Evolutionary conservation across 371 early-diverging fungal species (phyloP).

Genomic region (Mortierella sp.): DNA sequence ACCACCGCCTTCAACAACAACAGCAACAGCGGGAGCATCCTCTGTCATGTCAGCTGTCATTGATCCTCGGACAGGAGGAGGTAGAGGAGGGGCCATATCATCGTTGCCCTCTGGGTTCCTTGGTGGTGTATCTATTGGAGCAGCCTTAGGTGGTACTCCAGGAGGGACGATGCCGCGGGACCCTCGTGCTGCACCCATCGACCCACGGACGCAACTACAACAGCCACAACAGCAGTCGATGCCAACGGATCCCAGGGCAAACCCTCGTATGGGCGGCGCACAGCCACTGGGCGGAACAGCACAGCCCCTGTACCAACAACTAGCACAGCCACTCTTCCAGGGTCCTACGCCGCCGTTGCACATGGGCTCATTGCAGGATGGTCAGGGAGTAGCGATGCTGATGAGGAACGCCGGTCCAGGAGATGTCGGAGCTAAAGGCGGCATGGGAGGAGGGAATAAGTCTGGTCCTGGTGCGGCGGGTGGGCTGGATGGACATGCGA

Average conservation of each 20-base stretch:
- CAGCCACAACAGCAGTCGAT: conserved; percentile 22
- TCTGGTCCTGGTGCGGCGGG: background rate
- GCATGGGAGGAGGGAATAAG: background rate
- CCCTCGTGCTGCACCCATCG: conserved; percentile 15
- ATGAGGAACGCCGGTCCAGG: background rate
- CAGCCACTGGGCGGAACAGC: conserved; percentile 28
- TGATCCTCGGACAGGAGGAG: background rate
- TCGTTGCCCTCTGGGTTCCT: conserved; percentile 10
- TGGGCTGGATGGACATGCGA: conserved; percentile 22
- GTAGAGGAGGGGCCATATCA: background rate
- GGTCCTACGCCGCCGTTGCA: conserved; percentile 14
- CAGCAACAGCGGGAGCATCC: background rate
- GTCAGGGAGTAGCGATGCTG: background rate
- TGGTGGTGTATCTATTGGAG: background rate
- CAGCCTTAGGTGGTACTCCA: background rate
- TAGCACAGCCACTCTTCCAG: conserved; percentile 31
- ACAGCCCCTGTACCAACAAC: background rate
- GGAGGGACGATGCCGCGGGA: conserved; percentile 9
- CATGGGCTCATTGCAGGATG: conserved; percentile 5
- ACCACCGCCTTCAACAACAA: conserved; percentile 14
- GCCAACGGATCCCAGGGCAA: conserved; percentile 5
- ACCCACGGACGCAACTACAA: conserved; percentile 23
- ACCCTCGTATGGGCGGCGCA: conserved; percentile 10
- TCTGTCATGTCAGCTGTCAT: background rate
- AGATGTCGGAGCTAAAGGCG: background rate